These are phyloP conservation scores for Triadica sebifera DNA, from an alignment of 345 rosid genomes.

Conservation along the genomic window DNA sequence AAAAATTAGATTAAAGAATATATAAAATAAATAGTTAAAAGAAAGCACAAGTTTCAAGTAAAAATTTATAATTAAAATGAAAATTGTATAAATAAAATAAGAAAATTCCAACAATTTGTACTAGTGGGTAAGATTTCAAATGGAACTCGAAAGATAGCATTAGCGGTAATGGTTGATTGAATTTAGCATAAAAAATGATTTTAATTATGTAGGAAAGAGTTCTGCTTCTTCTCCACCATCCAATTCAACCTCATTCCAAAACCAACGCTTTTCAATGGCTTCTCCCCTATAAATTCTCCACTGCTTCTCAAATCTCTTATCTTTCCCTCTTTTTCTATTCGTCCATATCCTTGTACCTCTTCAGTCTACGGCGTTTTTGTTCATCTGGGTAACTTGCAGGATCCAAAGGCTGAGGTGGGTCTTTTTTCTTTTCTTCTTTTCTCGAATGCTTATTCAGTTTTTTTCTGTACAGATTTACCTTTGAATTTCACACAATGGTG, in stretches of 20 bases:
- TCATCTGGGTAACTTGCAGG: not conserved
- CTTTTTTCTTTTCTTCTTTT: not conserved
- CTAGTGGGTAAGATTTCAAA: constrained; percentile 1
- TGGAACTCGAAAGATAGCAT: constrained; percentile 23
- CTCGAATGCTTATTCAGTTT: not conserved
- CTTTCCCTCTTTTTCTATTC: constrained; percentile 4
- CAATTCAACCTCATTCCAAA: constrained; percentile 16
- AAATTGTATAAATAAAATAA: no score
- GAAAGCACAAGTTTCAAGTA: no score
- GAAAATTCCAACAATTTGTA: not conserved
- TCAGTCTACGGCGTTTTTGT: not conserved
- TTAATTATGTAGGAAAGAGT: not conserved
- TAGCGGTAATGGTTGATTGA: constrained; percentile 29
- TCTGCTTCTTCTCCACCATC: constrained; percentile 43
- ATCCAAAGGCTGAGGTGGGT: constrained; percentile 7
- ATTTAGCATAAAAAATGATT: not conserved
- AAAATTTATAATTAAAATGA: no score
- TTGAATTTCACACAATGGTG: not conserved
- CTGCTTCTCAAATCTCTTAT: not conserved
- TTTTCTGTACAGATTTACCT: not conserved
- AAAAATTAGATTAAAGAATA: no score
- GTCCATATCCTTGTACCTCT: not conserved
- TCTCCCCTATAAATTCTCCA: constrained; percentile 18
- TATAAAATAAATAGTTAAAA: no score
- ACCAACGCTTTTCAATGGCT: not conserved